phyloP scores from a whole-genome alignment of 306 rosid genomes.

The Lablab purpureus region DNA sequence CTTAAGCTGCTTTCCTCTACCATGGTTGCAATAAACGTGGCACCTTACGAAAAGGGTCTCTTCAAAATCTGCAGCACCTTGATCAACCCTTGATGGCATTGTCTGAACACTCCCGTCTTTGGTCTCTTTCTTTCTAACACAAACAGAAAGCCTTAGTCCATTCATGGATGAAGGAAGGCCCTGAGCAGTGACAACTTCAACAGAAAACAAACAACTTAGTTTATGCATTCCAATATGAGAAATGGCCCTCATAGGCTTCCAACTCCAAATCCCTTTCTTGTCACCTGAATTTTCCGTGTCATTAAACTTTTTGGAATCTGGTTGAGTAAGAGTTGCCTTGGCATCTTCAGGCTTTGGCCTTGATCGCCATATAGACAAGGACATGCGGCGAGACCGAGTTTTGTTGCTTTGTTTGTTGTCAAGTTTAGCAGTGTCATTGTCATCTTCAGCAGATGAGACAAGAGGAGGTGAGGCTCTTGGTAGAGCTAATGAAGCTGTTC shows the following conservation, averaged over 20 bases:
- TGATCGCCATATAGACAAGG: conserved; percentile 86
- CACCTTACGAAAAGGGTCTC: conserved; percentile 88
- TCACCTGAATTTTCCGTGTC: conserved; percentile 54
- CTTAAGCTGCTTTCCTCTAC: conserved; percentile 55
- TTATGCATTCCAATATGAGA: conserved; percentile 83
- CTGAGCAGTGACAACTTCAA: conserved; percentile 76
- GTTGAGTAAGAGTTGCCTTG: conserved; percentile 35
- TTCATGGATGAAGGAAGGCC: conserved; percentile 91
- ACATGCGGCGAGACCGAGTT: conserved; percentile 66
- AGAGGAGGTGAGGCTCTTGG: conserved; percentile 69
- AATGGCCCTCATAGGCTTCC: conserved; percentile 89
- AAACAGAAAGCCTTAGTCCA: conserved; percentile 81
- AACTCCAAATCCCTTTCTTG: conserved; percentile 88
- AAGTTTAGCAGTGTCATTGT: conserved; percentile 42
- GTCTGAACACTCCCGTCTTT: conserved; percentile 87
- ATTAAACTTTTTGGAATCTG: conserved; percentile 50
- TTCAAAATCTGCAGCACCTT: conserved; percentile 92
- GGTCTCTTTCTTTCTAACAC: conserved; percentile 87
- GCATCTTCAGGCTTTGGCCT: conserved; percentile 62
- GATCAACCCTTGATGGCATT: conserved; percentile 86
- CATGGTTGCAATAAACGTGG: conserved; percentile 68
- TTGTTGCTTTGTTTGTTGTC: conserved; percentile 41
- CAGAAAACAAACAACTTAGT: conserved; percentile 80
- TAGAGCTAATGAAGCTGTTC: conserved; percentile 83
- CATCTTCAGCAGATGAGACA: conserved; percentile 63